phyloP scores from a whole-genome alignment of 2,329 filamentous ascomycete species.

The Penicillium sp. region DNA sequence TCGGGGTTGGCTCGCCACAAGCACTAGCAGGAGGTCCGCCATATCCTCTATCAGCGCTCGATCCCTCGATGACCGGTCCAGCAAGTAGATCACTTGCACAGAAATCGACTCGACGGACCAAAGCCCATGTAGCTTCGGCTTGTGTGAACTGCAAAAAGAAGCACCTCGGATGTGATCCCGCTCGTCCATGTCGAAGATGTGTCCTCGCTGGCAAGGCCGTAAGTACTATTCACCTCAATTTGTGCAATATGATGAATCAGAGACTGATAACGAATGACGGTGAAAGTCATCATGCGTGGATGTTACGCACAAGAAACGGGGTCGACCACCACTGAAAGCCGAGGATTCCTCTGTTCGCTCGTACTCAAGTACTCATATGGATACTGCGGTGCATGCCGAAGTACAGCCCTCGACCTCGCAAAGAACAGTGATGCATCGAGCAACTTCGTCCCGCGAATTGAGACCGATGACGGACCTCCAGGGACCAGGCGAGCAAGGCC shows the following conservation, averaged over 20 bases:
- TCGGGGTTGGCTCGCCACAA: conserved; percentile 17
- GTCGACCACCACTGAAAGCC: conserved; percentile 48
- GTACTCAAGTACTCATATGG: conserved; percentile 35
- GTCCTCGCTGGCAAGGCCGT: conserved; percentile 52
- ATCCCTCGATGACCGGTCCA: conserved; percentile 27
- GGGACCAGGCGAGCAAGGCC: conserved; percentile 25
- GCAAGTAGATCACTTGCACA: conserved; percentile 36
- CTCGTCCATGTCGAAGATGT: conserved; percentile 51
- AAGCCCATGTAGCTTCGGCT: conserved; percentile 53
- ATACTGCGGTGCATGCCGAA: conserved; percentile 33
- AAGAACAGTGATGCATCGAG: conserved; percentile 36
- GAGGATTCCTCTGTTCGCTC: conserved; percentile 44
- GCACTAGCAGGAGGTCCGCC: conserved; percentile 27
- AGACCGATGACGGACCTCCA: conserved; percentile 45
- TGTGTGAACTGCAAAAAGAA: conserved; percentile 56
- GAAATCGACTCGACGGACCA: conserved; percentile 49
- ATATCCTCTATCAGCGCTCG: conserved; percentile 33
- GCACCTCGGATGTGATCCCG: conserved; percentile 52
- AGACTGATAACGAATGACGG: background rate
- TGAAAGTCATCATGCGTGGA: conserved; percentile 48
- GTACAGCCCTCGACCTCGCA: conserved; percentile 29
- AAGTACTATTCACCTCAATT: conserved; percentile 25
- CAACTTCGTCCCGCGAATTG: conserved; percentile 44
- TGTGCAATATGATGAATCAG: background rate
- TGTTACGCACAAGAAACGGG: conserved; percentile 54